These are phyloP conservation scores for Rhizopus delemar DNA, from an alignment of 371 early-diverging fungal species.

Conservation along the genomic window DNA sequence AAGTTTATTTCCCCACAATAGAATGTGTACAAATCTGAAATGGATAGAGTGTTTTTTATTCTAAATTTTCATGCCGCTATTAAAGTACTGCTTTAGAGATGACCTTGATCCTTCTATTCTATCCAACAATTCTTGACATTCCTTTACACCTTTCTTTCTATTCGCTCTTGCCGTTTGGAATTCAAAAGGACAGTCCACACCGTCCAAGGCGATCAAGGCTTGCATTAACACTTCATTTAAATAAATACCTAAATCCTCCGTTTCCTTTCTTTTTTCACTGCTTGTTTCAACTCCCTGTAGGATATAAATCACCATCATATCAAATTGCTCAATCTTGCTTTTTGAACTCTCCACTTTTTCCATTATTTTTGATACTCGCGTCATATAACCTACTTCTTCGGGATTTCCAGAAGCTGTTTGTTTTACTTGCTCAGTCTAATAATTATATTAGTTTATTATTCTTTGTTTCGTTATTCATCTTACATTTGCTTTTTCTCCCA, in stretches of 20 bases:
- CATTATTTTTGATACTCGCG: slow-evolving; percentile 26
- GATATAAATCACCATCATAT: slow-evolving; percentile 10
- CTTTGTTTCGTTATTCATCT: not conserved
- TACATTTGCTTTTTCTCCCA: slow-evolving; percentile 26
- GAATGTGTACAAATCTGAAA: too few species aligned
- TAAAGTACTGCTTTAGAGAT: slow-evolving; percentile 11
- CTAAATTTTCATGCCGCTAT: not conserved
- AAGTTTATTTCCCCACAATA: too few species aligned
- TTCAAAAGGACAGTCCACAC: slow-evolving; percentile 30
- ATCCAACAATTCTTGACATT: slow-evolving; percentile 28
- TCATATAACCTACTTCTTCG: slow-evolving; percentile 31
- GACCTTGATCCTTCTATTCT: slow-evolving; percentile 21
- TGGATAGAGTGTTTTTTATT: not conserved
- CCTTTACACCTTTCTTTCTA: slow-evolving; percentile 27
- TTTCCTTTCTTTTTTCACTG: slow-evolving; percentile 7
- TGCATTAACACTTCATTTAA: slow-evolving; percentile 31
- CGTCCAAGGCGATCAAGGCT: slow-evolving; percentile 30
- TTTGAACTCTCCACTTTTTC: slow-evolving; percentile 15
- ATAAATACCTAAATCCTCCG: slow-evolving; percentile 24
- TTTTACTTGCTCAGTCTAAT: slow-evolving; percentile 17
- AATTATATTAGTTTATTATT: not conserved
- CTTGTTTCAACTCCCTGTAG: not conserved
- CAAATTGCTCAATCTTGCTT: slow-evolving; percentile 18
- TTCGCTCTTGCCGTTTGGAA: slow-evolving; percentile 28
- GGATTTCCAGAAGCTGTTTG: slow-evolving; percentile 34